Evolutionary conservation across 805 yeast genomes (phyloP).

Genomic region (Tetrapisispora iriomotensis): DNA sequence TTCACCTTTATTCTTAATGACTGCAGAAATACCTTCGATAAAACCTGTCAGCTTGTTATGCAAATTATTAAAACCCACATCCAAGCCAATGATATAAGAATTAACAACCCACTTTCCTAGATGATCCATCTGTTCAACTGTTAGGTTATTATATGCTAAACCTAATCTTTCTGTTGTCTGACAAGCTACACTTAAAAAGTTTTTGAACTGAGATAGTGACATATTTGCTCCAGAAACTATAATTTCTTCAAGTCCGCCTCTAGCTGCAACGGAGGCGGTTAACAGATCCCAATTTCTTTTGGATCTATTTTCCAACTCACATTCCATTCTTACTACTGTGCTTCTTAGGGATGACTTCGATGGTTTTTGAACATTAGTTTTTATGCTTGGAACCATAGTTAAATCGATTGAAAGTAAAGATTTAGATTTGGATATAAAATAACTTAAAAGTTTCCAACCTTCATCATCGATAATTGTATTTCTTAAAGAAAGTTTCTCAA

Average conservation of each 20-base stretch:
- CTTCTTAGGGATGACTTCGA: conserved; percentile 27
- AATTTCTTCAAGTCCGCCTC: conserved; percentile 75
- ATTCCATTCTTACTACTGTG: conserved; percentile 30
- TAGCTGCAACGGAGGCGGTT: conserved; percentile 60
- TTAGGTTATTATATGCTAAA: conserved; percentile 65
- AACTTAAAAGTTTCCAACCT: conserved; percentile 78
- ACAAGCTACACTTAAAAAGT: conserved; percentile 54
- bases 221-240: conserved; percentile 75
- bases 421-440: conserved; percentile 60
- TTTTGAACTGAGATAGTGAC: conserved; percentile 41
- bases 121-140: conserved; percentile 45
- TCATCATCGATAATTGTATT: conserved; percentile 65
- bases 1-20: conserved; percentile 17
- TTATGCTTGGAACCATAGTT: conserved; percentile 38
- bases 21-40: conserved; percentile 16
- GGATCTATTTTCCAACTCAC: conserved; percentile 37
- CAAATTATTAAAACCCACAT: conserved; percentile 73
- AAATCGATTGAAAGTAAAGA: conserved; percentile 52
- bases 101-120: conserved; percentile 48
- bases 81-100: conserved; percentile 54
- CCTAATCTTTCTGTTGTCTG: conserved; percentile 57
- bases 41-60: conserved; percentile 28
- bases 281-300: conserved; percentile 79
- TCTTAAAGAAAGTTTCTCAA: conserved; percentile 67
- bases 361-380: conserved; percentile 32